Conservation (phyloP, 23 red algal species). For the Gracilaria vermiculophylla region DNA sequence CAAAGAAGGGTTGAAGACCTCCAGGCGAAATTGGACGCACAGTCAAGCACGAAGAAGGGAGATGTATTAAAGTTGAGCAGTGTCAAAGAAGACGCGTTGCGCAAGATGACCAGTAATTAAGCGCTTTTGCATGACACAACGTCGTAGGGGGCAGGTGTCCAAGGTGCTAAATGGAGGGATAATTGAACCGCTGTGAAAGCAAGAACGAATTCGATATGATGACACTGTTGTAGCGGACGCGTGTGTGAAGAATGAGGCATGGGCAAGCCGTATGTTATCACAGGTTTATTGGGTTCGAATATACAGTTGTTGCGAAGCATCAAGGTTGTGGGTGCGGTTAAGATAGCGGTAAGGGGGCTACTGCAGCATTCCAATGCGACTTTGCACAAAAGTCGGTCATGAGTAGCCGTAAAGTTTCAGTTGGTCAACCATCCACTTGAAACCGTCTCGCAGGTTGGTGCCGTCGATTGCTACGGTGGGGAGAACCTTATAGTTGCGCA, state of each 20-base stretch:
- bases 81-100: neutral
- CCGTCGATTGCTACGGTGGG: constrained; percentile 53
- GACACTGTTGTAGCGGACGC: no score
- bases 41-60: neutral
- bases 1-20: constrained; percentile 34
- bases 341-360: neutral
- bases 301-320: neutral
- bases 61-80: neutral
- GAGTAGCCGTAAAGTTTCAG: constrained; percentile 69
- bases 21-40: constrained; percentile 31
- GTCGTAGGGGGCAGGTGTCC: no score
- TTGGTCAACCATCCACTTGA: constrained; percentile 78
- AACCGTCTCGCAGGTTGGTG: constrained; percentile 48
- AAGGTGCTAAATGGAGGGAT: no score
- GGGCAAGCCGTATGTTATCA: neutral
- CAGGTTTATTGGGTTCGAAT: neutral
- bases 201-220: no score
- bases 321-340: neutral
- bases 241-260: neutral
- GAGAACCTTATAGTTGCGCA: constrained; percentile 71
- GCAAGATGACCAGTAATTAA: no score
- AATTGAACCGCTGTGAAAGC: no score
- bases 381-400: neutral
- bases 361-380: neutral
- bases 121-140: no score